Conservation (phyloP, 257 asterid genomes). For the Anisodus acutangulus region DNA sequence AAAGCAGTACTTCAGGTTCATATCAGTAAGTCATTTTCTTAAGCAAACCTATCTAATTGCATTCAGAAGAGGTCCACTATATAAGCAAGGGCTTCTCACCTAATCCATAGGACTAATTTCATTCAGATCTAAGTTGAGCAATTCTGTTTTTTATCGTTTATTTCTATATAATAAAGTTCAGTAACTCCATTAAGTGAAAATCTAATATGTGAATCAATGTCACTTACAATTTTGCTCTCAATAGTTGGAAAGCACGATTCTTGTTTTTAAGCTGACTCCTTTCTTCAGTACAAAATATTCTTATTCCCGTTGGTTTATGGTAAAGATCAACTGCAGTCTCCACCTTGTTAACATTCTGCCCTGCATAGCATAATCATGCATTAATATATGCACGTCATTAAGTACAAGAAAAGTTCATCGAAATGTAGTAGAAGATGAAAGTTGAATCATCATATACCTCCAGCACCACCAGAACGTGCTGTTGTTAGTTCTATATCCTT, state of each 20-base stretch:
- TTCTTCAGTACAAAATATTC: conserved; percentile 98
- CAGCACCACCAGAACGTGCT: conserved; percentile 99
- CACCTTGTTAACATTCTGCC: conserved; percentile 99
- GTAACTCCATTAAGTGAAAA: background rate
- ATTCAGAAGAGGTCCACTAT: background rate
- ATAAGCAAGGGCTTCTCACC: background rate
- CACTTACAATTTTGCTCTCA: conserved; percentile 92
- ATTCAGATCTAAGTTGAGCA: background rate
- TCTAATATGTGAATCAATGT: background rate
- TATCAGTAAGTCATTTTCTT: background rate
- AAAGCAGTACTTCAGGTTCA: conserved; percentile 24
- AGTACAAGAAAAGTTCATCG: conserved; percentile 7
- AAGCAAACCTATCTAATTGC: background rate
- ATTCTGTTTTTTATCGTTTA: conserved; percentile 16
- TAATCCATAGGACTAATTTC: background rate
- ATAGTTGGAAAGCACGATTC: conserved; percentile 81
- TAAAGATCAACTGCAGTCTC: conserved; percentile 97
- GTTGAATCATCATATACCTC: conserved; percentile 61
- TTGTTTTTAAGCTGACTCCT: conserved; percentile 87
- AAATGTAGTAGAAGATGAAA: conserved; percentile 20
- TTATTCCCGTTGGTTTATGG: conserved; percentile 98
- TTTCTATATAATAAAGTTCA: background rate
- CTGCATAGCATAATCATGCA: conserved; percentile 55
- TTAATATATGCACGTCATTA: background rate
- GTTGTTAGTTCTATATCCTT: conserved; percentile 97